Conservation (phyloP, 116 monocot genomes). For the Phalaenopsis hybrid region DNA sequence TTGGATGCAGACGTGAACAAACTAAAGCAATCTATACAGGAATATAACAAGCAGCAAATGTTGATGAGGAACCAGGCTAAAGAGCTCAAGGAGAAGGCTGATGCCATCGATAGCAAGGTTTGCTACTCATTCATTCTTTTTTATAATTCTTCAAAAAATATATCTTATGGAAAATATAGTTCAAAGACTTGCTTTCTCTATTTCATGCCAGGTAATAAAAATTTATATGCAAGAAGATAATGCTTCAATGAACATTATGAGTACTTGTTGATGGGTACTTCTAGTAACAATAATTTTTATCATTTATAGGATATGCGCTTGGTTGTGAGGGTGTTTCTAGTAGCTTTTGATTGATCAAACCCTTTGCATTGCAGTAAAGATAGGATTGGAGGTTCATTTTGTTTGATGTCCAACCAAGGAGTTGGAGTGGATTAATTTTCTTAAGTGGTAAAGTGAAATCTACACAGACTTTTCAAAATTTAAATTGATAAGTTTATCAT, state of each 20-base stretch:
- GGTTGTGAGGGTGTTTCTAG: neutral
- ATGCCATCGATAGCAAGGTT: constrained; percentile 41
- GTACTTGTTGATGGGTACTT: neutral
- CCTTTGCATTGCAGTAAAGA: neutral
- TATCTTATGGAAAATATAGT: neutral
- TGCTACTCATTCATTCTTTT: neutral
- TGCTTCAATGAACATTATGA: neutral
- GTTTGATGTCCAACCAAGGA: neutral
- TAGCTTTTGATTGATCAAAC: constrained; percentile 1
- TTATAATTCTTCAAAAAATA: neutral
- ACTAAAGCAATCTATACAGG: constrained; percentile 34
- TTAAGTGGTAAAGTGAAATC: neutral
- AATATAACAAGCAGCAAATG: constrained; percentile 55
- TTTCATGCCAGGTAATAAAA: neutral
- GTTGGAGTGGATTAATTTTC: neutral
- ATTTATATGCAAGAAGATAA: neutral
- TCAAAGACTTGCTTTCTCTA: neutral
- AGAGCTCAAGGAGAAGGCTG: constrained; percentile 41
- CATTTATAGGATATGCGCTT: neutral
- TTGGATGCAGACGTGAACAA: constrained; percentile 45
- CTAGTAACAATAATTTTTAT: neutral
- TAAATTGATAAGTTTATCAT: neutral
- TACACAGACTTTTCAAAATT: neutral
- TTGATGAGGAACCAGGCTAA: constrained; percentile 37
- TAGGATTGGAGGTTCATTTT: neutral